Evolutionary conservation across 23 red algal species (phyloP), one percentile per base, ranked within the genome.

Genomic region (Chondrus crispus): DNA sequence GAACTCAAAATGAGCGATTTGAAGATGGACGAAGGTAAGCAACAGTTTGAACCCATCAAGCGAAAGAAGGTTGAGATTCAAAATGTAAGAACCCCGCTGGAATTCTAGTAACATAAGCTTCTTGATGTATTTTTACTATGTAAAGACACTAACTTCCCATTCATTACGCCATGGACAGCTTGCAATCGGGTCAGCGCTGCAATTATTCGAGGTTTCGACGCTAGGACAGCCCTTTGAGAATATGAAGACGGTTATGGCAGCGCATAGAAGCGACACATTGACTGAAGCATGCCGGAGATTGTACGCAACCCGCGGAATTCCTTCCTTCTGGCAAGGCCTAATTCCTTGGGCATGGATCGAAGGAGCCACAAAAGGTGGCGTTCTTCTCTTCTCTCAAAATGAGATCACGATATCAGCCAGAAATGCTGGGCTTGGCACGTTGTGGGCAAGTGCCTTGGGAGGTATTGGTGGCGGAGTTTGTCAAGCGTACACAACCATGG

Each of bases 281-380:
- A 20, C 42, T 47, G 64, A 68, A 33, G 95, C 95, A 37, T 62
- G 87, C 60, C 74, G 77, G 19, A 80, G 82, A 24, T 62, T 97
- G 62, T 93, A 97, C 81, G 51, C 95, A 11, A 68, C 50, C 42
- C 84, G 95, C 42, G 95, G 95, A 0, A 19, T 97, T 29, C 74
- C 46, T 13, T 80, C 57, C 1, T 97, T 97, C 37, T 97, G 91
- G 91, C 88, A 91, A 19, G 95, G 95, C 20, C 95, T 97, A 39
- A 52, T 97, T 48, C 95, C 95, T 6, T 97, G 95, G 95, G 95
- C 95, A 4, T 97, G 95, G 95, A 97, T 97, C 68, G 95, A 97
- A 43, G 95, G 71, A 11, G 63, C 84, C 41, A 97, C 95, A 16
- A 97, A 97, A 36, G 95, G 95, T 46, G 95, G 81, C 26, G 95